Conservation (phyloP, 1,139 yeast genomes). For the Hyphopichia wangnamkhiaoensis region DNA sequence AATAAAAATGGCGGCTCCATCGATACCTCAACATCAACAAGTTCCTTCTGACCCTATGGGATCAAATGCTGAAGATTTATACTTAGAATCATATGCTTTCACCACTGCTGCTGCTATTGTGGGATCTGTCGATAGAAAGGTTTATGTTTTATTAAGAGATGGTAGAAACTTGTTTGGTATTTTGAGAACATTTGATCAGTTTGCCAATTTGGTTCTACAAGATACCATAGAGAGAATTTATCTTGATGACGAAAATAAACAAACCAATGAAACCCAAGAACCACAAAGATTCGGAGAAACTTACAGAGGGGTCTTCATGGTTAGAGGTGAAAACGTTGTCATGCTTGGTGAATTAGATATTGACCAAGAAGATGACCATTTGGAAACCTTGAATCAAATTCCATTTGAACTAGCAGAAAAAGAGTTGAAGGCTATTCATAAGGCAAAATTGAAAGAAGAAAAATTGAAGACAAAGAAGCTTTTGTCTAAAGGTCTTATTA, state of each 20-base stretch:
- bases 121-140: slow-evolving; percentile 88
- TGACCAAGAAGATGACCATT: slow-evolving; percentile 77
- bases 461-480: slow-evolving; percentile 50
- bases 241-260: slow-evolving; percentile 29
- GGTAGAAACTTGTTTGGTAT: slow-evolving; percentile 90
- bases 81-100: slow-evolving; percentile 75
- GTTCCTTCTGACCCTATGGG: slow-evolving; percentile 20
- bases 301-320: slow-evolving; percentile 77
- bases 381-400: slow-evolving; percentile 56
- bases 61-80: slow-evolving; percentile 51
- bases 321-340: slow-evolving; percentile 97
- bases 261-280: slow-evolving; percentile 21
- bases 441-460: slow-evolving; percentile 44
- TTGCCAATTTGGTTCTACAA: slow-evolving; percentile 88
- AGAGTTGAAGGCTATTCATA: slow-evolving; percentile 40
- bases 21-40: slow-evolving; percentile 15
- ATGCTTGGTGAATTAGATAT: slow-evolving; percentile 93
- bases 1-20: slow-evolving; percentile 12
- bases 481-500: slow-evolving; percentile 53
- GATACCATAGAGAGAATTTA: slow-evolving; percentile 88
- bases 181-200: slow-evolving; percentile 93
- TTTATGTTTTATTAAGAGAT: slow-evolving; percentile 84
- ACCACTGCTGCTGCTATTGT: slow-evolving; percentile 97
- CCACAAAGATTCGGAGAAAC: slow-evolving; percentile 68
- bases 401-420: slow-evolving; percentile 62